A percentile compares a stretch with the other conserved stretches of the same genome.
Conservation (phyloP, 2,329 filamentous ascomycete genomes). For the Botryotinia globosa region DNA sequence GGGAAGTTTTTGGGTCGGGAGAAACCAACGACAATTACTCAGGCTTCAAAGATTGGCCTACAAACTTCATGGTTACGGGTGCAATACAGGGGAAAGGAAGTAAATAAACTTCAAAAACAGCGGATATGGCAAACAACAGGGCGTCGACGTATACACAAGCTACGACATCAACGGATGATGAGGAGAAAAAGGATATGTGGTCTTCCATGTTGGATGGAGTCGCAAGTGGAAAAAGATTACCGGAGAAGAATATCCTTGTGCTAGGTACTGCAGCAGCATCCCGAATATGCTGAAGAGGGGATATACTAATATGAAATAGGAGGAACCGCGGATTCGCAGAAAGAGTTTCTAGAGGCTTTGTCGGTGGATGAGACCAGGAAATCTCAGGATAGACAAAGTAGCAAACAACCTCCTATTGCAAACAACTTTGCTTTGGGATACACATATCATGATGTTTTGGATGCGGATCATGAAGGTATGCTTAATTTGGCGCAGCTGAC, state of each 20-base stretch:
- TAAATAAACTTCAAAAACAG: constrained; percentile 18
- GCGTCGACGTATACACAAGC: constrained; percentile 50
- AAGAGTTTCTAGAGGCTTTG: constrained; percentile 71
- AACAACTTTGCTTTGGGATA: constrained; percentile 93
- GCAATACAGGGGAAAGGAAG: constrained; percentile 20
- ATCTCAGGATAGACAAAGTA: constrained; percentile 51
- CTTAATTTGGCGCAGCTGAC: constrained; percentile 6
- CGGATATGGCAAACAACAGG: constrained; percentile 36
- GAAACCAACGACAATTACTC: constrained; percentile 11
- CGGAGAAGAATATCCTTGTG: constrained; percentile 87
- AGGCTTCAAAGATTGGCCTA: constrained; percentile 4
- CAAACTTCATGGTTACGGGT: constrained; percentile 18
- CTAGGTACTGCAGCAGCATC: constrained; percentile 57
- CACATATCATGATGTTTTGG: constrained; percentile 91
- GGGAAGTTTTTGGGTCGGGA: constrained; percentile 5
- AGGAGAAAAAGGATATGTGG: constrained; percentile 84
- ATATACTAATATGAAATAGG: constrained; percentile 49
- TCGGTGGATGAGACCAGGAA: constrained; percentile 42
- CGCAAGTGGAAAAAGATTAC: constrained; percentile 83
- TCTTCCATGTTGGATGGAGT: constrained; percentile 88
- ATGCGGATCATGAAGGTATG: constrained; percentile 87
- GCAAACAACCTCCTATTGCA: constrained; percentile 72
- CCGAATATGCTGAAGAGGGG: constrained; percentile 13
- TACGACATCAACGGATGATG: constrained; percentile 51
- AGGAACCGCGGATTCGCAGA: constrained; percentile 77